Base-by-base conservation (phyloP, 1,284 basidiomycete genomes). In the Bjerkandera adusta region DNA sequence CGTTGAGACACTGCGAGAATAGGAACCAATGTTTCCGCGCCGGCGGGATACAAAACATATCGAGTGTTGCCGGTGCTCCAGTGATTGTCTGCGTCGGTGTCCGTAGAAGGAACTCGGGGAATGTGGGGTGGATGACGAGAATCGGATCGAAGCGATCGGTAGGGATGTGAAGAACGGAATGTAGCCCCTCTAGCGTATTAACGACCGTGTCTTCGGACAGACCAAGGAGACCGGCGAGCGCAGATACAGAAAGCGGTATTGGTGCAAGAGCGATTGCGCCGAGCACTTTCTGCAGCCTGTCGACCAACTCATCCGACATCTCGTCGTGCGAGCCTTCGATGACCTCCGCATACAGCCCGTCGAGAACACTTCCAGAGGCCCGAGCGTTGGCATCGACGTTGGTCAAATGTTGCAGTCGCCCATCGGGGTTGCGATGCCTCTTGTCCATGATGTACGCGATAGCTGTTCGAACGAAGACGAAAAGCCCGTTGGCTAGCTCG, bases 391-490 rank as follows among this genome's bases (percentile, higher is more conserved):
- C n/a, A n/a, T n/a, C n/a, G n/a, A n/a, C n/a, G n/a, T n/a, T n/a
- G 10, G 21, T 24, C 26, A 24, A 20, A 8, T 38, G 10, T 22
- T n/a, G 6, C 2, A 18, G 13, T 12, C n/a, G 16, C 15, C 5
- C 10, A 8, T 24, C 13, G 11, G 11, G 21, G 8, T 13, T 37
- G 6, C 16, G 24, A 39, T 24, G 24, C 27, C 15, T 16, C 5
- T 10, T 12, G 29, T 10, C 48, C 20, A 20, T 12, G n/a, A 60
- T 53, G 36, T 58, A 60, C 21, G 47, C 54, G 27, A 57, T 45
- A 1, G 52, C 45, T 1, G 59, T 61, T 0, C 59, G 35, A 8
- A 59, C 61, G 29, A 53, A 60, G 15, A 61, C 58, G 39, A 64
- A 64, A 2, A 62, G 37, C 3, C 54, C 54, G 8, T 37, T 37